A percentile compares a stretch with the other conserved stretches of the same genome.
Conservation (phyloP, 306 rosid species). For the Arachis stenosperma region DNA sequence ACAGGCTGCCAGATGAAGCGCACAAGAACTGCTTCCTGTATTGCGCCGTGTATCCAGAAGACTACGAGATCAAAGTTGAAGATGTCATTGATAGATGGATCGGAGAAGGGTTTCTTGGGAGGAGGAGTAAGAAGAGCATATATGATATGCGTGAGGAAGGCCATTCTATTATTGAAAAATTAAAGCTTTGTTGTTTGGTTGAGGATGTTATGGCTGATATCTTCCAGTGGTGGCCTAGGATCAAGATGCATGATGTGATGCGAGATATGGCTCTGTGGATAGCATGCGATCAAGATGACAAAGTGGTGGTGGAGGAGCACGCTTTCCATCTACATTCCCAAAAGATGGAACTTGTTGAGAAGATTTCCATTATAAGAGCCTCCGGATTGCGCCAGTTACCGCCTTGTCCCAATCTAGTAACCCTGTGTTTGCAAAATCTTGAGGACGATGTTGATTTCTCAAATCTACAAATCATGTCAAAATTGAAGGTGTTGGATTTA, state of each 20-base stretch:
- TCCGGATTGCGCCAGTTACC: neutral
- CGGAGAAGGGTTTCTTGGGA: neutral
- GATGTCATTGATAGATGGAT: constrained; percentile 1
- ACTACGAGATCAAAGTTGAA: neutral
- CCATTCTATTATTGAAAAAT: neutral
- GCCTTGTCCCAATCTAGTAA: neutral
- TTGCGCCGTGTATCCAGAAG: constrained; percentile 5
- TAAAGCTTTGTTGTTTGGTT: constrained; percentile 1
- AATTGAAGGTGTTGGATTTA: constrained; percentile 1
- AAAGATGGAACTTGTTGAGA: neutral
- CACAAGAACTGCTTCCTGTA: constrained; percentile 18
- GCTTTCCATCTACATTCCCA: neutral
- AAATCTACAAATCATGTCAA: neutral
- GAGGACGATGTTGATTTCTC: neutral
- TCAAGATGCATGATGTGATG: constrained; percentile 12
- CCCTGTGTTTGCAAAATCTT: neutral
- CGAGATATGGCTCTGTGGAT: constrained; percentile 13
- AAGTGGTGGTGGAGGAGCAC: neutral
- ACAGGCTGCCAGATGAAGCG: neutral
- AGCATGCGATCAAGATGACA: neutral
- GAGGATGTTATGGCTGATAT: neutral
- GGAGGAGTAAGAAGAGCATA: neutral
- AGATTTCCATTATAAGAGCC: neutral
- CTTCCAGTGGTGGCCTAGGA: neutral
- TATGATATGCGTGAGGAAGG: neutral